phyloP scores from a whole-genome alignment of 1,139 yeast genomes.

The Debaryomycetaceae sp. region DNA sequence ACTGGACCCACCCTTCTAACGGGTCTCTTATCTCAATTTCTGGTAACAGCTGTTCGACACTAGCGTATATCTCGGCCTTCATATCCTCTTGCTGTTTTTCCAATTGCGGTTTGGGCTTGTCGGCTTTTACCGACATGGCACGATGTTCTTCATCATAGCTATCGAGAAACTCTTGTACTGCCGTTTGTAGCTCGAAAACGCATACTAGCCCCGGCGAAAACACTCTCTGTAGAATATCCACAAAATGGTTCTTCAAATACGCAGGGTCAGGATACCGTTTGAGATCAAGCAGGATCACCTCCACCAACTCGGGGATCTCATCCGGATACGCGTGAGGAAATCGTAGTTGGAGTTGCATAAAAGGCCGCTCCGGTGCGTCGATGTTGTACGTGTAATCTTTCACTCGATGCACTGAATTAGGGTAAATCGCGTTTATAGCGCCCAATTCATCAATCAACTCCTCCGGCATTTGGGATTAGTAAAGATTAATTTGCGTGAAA shows the following conservation, averaged over 20 bases:
- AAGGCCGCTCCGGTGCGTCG: constrained; percentile 53
- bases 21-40: constrained; percentile 1
- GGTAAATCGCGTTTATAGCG: constrained; percentile 86
- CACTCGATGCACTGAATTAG: constrained; percentile 32
- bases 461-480: constrained; percentile 15
- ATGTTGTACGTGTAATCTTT: constrained; percentile 38
- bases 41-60: constrained; percentile 1
- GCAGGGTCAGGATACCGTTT: constrained; percentile 28
- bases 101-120: background rate
- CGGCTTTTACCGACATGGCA: too few species aligned
- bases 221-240: constrained; percentile 37
- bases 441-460: constrained; percentile 68
- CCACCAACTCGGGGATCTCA: constrained; percentile 44
- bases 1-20: constrained; percentile 59
- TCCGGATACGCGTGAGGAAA: constrained; percentile 68
- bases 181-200: constrained; percentile 66
- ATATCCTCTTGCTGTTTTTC: constrained; percentile 1
- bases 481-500: too few species aligned
- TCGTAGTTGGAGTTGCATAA: constrained; percentile 47
- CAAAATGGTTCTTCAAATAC: constrained; percentile 33
- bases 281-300: constrained; percentile 29
- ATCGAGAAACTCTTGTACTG: constrained; percentile 42
- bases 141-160: constrained; percentile 16
- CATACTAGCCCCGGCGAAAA: constrained; percentile 59
- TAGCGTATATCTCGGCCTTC: background rate